Evolutionary conservation across 768 basidiomycete genomes (phyloP), one percentile per base, ranked within the genome.

Genomic region (Psilocybe sp.): DNA sequence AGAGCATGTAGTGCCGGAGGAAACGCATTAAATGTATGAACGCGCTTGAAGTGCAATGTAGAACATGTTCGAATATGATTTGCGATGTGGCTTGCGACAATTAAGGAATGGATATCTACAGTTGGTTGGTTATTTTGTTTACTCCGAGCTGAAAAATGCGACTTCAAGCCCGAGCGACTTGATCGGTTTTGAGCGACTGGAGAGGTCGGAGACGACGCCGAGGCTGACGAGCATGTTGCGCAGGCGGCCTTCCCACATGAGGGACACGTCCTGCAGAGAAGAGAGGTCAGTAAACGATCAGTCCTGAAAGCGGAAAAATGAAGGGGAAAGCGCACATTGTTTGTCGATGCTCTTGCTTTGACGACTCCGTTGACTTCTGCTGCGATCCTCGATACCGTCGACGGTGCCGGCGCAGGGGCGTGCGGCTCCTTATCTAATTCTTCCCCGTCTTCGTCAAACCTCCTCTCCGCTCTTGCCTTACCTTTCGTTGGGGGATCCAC

Each of bases 221-320:
- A 96, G 65, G 55, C 93, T 89, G 54, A 98, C 82, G 7, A 98
- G 73, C 74, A 94, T 85, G 58, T 93, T 92, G 46, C 86, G 81
- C 59, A 98, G 66, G 16, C 95, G 84, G 12, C 95, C 93, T 70
- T 97, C 92, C 90, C 96, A 98, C 65, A 97, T 81, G 36, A 98
- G 64, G 4, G 95, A 88, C 15, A 98, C 76, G 53, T 93, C 88
- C 94, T 94, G 50, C 20, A 55, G 18, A 44, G 28, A 20, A 20
- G 19, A n/a, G n/a, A n/a, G 46, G 23, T 23, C 19, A 14, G 45
- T 32, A 47, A 12, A 33, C 50, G 8, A 14, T 51, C 13, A 48
- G n/a, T 11, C 12, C 16, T 31, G 43, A 15, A 37, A 33, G 14
- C 18, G 34, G 44, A 35, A 36, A 23, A 14, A 33, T 14, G 31